Conservation (phyloP, 441 rosid species). For the Bruguiera hainesii region DNA sequence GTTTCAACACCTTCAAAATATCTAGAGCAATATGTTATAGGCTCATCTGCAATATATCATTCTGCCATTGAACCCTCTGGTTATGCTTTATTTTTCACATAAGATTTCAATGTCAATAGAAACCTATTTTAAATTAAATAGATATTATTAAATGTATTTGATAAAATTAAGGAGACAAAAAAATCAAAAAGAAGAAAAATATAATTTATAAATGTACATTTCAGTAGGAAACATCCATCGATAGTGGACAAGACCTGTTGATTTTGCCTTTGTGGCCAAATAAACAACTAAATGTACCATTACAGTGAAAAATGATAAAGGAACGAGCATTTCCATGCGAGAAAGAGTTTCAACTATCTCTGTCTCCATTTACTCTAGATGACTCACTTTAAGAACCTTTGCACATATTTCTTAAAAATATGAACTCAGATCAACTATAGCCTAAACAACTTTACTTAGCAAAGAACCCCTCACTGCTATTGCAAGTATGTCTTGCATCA, state of each 20-base stretch:
- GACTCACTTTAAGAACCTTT: neutral
- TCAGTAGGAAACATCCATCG: constrained; percentile 8
- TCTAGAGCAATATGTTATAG: neutral
- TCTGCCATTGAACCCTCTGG: neutral
- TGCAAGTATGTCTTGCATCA: neutral
- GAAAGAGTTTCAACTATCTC: neutral
- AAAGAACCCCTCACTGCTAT: neutral
- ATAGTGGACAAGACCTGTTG: neutral
- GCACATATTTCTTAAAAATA: neutral
- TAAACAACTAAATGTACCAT: constrained; percentile 9
- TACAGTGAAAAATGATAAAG: constrained; percentile 1
- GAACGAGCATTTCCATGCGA: neutral
- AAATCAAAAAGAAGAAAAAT: neutral
- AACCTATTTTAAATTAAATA: neutral
- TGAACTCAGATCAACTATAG: neutral
- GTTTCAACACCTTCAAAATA: neutral
- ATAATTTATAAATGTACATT: neutral
- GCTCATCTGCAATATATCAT: neutral
- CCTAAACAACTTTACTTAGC: neutral
- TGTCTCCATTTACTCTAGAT: neutral
- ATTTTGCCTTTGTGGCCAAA: neutral
- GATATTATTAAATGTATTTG: neutral
- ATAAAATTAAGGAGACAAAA: neutral
- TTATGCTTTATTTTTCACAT: neutral
- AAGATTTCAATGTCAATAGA: neutral